Base-by-base conservation (phyloP, 2,329 filamentous ascomycete genomes). In the Aspergillus quadricinctus region DNA sequence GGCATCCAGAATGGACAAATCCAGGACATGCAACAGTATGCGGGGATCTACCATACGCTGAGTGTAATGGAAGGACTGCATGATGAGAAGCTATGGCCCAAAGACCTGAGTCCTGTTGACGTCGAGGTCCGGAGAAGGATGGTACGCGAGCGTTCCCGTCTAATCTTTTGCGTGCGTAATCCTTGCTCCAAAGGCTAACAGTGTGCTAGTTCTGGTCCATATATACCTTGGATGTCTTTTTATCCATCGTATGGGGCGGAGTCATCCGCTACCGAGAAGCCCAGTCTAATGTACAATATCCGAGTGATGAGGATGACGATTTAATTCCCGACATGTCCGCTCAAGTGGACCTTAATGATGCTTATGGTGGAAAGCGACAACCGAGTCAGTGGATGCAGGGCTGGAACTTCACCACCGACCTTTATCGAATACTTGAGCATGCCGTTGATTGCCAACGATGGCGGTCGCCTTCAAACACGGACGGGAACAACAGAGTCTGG, bases 381-480 rank as follows among this genome's bases (percentile, higher is more conserved):
- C 35, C 37, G 14, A 40, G 27, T 35, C 23, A 23, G 35, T 52
- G 50, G 50, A 19, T 52, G 14, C 50, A 37, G 19, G 50, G 50
- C n/a, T 52, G 50, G 50, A 52, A 52, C 50, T 52, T 43, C 25
- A 52, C 50, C 14, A 52, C 50, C 21, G 50, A 52, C 25, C 50
- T 52, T 23, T 52, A 52, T 14, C 50, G 50, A 19, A 28, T 52
- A 9, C 50, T 52, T 7, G 50, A 52, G 27, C 27, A 52, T 52
- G 50, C 37, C 14, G 37, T 52, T 3, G 50, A 52, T 45, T 37
- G 31, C 31, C 31, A 37, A 7, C 14, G 31, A 7, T n/a, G 31
- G 31, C 31, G 31, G 1, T 17, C 31, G 31, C 14, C 31, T 37
- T 7, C 31, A 7, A 37, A 37, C 31, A 17, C 31, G 1, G 31